Percentiles rank a stretch among this genome's conserved stretches.
Conservation (phyloP, 2,329 filamentous ascomycete species). For the Diplocarpon mali region DNA sequence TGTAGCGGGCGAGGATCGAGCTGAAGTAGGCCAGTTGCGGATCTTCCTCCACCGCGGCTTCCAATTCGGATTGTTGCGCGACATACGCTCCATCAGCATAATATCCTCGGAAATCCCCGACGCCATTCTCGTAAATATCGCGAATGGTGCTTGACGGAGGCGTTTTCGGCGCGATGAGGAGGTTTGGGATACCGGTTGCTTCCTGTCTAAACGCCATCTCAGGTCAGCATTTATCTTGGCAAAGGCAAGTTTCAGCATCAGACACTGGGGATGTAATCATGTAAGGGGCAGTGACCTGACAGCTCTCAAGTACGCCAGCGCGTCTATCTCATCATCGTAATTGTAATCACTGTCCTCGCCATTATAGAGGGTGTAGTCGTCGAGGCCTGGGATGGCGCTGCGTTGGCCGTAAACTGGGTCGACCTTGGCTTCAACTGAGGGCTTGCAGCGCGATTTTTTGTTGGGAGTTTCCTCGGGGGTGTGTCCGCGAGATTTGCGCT, state of each 20-base stretch:
- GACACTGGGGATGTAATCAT: slow-evolving; percentile 4
- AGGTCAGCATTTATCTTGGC: slow-evolving; percentile 30
- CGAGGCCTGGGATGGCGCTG: slow-evolving; percentile 57
- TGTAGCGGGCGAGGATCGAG: slow-evolving; percentile 54
- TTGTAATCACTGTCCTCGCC: slow-evolving; percentile 45
- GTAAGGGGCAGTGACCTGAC: slow-evolving; percentile 47
- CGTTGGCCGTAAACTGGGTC: slow-evolving; percentile 61
- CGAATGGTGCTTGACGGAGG: slow-evolving; percentile 24
- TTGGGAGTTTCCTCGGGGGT: slow-evolving; percentile 12
- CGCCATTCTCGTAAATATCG: slow-evolving; percentile 38
- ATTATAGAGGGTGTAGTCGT: slow-evolving; percentile 30
- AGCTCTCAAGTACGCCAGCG: slow-evolving; percentile 58
- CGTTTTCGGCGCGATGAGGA: slow-evolving; percentile 52
- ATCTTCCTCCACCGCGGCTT: slow-evolving; percentile 31
- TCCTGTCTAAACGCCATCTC: slow-evolving; percentile 50
- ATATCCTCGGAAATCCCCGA: slow-evolving; percentile 48
- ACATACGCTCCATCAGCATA: slow-evolving; percentile 75
- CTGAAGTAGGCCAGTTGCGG: slow-evolving; percentile 53
- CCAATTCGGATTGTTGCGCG: slow-evolving; percentile 31
- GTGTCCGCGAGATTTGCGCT: slow-evolving; percentile 16
- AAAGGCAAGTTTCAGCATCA: slow-evolving; percentile 31
- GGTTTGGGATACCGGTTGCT: slow-evolving; percentile 60
- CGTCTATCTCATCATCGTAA: slow-evolving; percentile 55
- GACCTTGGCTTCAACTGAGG: slow-evolving; percentile 29
- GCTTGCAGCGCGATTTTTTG: slow-evolving; percentile 16